Evolutionary conservation across 2,329 filamentous ascomycete genomes (phyloP).

Genomic region (Penicillium sp.): DNA sequence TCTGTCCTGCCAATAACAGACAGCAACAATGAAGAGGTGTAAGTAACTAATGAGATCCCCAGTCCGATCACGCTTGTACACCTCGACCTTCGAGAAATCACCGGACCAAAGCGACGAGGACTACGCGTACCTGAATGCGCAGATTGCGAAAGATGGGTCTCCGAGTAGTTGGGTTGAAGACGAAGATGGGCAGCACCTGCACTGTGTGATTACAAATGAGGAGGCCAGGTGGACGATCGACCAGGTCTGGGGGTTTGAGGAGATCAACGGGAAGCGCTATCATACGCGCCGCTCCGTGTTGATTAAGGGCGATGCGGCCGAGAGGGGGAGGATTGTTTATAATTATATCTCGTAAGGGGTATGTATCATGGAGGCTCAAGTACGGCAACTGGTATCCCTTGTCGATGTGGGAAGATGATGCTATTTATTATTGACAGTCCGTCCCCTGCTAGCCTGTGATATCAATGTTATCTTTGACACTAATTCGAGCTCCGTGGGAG

Average conservation of each 20-base stretch:
- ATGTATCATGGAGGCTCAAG: too few relatives aligned
- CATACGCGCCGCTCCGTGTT: not conserved
- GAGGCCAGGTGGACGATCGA: not conserved
- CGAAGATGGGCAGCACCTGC: not conserved
- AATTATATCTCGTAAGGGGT: not conserved
- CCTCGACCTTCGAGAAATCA: not conserved
- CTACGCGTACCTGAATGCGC: not conserved
- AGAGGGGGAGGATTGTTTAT: not conserved
- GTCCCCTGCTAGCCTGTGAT: too few relatives aligned
- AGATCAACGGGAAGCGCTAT: not conserved
- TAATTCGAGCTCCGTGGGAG: too few relatives aligned
- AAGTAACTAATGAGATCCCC: not conserved
- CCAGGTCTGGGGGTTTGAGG: slow-evolving; percentile 2
- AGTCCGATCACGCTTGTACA: not conserved
- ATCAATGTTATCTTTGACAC: too few relatives aligned
- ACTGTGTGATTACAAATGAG: not conserved
- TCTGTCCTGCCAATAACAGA: too few relatives aligned
- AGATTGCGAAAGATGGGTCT: not conserved
- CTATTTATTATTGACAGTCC: too few relatives aligned
- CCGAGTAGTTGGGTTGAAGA: not conserved
- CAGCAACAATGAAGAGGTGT: too few relatives aligned
- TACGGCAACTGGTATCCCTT: too few relatives aligned
- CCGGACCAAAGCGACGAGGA: not conserved
- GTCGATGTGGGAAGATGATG: too few relatives aligned
- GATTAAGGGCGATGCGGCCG: not conserved